These are phyloP conservation scores for Berkeleyomyces rouxiae DNA, from an alignment of 2,329 filamentous ascomycete genomes.

Conservation along the genomic window DNA sequence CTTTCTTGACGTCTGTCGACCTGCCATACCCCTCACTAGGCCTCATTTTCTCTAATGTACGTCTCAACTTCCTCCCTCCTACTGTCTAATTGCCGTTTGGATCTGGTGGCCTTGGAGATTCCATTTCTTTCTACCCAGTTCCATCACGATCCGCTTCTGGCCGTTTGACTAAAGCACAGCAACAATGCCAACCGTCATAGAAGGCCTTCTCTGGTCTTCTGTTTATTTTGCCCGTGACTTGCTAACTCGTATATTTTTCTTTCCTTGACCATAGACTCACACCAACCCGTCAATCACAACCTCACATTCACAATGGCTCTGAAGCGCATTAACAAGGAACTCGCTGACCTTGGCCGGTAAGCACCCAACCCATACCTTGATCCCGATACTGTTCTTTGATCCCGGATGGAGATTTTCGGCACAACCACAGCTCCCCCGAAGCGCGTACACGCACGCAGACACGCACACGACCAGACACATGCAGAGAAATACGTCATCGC, in stretches of 20 bases:
- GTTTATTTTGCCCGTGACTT: neutral
- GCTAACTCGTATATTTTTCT: neutral
- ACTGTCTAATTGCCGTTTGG: neutral
- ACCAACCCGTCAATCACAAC: neutral
- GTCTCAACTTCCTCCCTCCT: neutral
- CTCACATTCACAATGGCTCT: slow-evolving; percentile 49
- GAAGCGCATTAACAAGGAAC: slow-evolving; percentile 90
- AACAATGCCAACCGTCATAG: neutral
- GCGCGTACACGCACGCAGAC: too few relatives aligned
- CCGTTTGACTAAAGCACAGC: neutral
- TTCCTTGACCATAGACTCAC: neutral
- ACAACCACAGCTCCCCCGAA: too few relatives aligned
- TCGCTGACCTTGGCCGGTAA: slow-evolving; percentile 79
- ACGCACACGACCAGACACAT: too few relatives aligned
- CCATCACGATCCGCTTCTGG: neutral
- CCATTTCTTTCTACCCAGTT: neutral
- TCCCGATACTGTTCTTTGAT: neutral
- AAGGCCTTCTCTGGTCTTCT: neutral
- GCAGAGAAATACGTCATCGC: too few relatives aligned
- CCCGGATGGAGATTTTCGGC: neutral
- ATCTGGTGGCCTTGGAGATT: too few relatives aligned
- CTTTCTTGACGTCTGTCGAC: neutral
- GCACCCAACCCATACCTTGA: slow-evolving; percentile 19
- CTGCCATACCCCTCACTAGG: neutral
- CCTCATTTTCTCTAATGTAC: neutral